Evolutionary conservation across 257 asterid genomes (phyloP).

Genomic region (Mitragyna speciosa): DNA sequence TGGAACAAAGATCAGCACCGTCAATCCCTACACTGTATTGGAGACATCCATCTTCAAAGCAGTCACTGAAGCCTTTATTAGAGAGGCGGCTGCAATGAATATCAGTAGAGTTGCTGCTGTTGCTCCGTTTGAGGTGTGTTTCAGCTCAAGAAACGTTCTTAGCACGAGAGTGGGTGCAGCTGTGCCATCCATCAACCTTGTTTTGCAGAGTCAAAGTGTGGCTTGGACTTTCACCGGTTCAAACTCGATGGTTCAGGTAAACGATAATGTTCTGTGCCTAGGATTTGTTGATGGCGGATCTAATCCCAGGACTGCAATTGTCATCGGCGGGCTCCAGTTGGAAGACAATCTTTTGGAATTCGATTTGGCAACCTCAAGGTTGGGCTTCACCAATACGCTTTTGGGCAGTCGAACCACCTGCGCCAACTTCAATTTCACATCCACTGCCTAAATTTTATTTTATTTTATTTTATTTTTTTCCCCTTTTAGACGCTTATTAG

Average conservation of each 20-base stretch:
- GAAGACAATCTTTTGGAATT: conserved; percentile 58
- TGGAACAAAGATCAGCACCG: conserved; percentile 28
- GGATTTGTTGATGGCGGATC: conserved; percentile 57
- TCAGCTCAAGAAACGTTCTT: conserved; percentile 30
- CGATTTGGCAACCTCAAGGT: conserved; percentile 56
- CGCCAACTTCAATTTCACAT: conserved; percentile 71
- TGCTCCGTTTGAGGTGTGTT: conserved; percentile 62
- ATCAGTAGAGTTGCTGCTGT: conserved; percentile 29
- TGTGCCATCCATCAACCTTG: conserved; percentile 51
- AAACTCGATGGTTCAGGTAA: conserved; percentile 56
- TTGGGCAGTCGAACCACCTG: conserved; percentile 51
- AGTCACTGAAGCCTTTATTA: conserved; percentile 17
- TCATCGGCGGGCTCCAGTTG: conserved; percentile 55
- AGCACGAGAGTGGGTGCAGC: conserved; percentile 54
- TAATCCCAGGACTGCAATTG: conserved; percentile 52
- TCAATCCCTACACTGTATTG: conserved; percentile 46
- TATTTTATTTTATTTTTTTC: too few relatives aligned
- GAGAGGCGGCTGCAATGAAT: conserved; percentile 41
- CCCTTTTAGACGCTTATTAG: background rate
- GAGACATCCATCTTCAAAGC: conserved; percentile 47
- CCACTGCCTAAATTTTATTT: conserved; percentile 23
- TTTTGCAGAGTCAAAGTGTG: conserved; percentile 45
- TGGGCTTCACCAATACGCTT: conserved; percentile 54
- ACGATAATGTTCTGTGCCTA: conserved; percentile 40
- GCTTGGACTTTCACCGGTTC: conserved; percentile 60